Base-by-base conservation (phyloP, 1,139 yeast genomes). In the Blastobotrys buckinghamii region DNA sequence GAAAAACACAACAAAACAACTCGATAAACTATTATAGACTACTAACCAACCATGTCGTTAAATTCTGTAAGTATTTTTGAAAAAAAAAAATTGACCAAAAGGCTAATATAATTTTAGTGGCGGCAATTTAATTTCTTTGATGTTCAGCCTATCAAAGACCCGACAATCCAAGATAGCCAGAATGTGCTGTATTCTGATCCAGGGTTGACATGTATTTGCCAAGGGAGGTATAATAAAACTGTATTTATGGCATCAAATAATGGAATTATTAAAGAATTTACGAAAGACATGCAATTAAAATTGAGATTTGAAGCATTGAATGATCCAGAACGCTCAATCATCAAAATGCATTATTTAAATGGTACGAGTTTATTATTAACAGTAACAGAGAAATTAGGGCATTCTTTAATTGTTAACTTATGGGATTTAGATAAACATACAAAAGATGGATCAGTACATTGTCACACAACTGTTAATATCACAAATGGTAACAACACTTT, bases 101-200 rank as follows among this genome's bases (percentile, higher is more conserved):
- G n/a, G n/a, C 24, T 22, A 22, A 22, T 22, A 22, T n/a, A n/a
- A 7, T 22, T 5, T 44, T 39, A 67, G 72, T 89, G 96, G 96
- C 75, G 94, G 53, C 96, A 86, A 59, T 86, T 92, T 67, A 90
- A 86, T 57, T 83, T 92, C 66, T 89, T 86, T 65, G 96, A 89
- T 50, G 75, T 79, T 43, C 75, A 82, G 0, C 97, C 97, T 6
- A 83, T 92, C 34, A 72, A 82, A 55, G 97, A 92, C 63, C 97
- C 97, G 52, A 75, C 77, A 54, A 81, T 81, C n/a, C 71, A 84
- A 0, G 73, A 73, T 7, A n/a, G 6, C 10, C 19, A n/a, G 5
- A 64, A 59, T 2, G 73, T 86, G 0, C 70, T 89, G 33, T 90
- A 83, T 64, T 85, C 95, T 20, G 96, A 87, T 61, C 81, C 90